These are phyloP conservation scores for Penicillium taxi DNA, from an alignment of 495 filamentous ascomycete species.

Conservation along the genomic window DNA sequence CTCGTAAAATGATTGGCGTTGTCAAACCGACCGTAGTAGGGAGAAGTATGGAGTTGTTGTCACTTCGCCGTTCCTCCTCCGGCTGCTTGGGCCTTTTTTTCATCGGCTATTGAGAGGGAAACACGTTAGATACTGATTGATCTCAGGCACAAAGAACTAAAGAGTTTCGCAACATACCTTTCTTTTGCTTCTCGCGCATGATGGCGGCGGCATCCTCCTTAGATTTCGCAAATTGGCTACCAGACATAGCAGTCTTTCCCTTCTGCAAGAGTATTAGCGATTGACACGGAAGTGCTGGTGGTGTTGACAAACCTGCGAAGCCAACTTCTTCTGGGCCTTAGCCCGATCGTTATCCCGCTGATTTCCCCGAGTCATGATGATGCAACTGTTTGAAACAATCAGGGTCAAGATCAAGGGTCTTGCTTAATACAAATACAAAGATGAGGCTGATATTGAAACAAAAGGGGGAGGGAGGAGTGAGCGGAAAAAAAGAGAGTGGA, in stretches of 20 bases:
- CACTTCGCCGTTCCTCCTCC: constrained; percentile 21
- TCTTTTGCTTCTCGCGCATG: constrained; percentile 86
- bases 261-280: constrained; percentile 47
- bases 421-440: too few species aligned
- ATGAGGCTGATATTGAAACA: neutral
- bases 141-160: neutral
- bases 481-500: constrained; percentile 3
- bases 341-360: constrained; percentile 85
- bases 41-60: too few species aligned
- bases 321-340: constrained; percentile 63
- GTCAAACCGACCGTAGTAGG: too few species aligned
- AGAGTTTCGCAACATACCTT: constrained; percentile 46
- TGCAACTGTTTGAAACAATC: neutral
- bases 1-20: too few species aligned
- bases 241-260: constrained; percentile 48
- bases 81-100: constrained; percentile 22
- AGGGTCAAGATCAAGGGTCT: neutral
- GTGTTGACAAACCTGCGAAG: constrained; percentile 29
- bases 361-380: constrained; percentile 82
- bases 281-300: neutral
- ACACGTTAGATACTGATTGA: constrained; percentile 2
- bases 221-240: constrained; percentile 58
- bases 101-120: constrained; percentile 19
- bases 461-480: neutral
- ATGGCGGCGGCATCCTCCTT: constrained; percentile 73